A percentile compares a stretch with the other conserved stretches of the same genome.
These are phyloP conservation scores for Pyropia haitanensis DNA, from an alignment of 23 red algal genomes.

Conservation along the genomic window DNA sequence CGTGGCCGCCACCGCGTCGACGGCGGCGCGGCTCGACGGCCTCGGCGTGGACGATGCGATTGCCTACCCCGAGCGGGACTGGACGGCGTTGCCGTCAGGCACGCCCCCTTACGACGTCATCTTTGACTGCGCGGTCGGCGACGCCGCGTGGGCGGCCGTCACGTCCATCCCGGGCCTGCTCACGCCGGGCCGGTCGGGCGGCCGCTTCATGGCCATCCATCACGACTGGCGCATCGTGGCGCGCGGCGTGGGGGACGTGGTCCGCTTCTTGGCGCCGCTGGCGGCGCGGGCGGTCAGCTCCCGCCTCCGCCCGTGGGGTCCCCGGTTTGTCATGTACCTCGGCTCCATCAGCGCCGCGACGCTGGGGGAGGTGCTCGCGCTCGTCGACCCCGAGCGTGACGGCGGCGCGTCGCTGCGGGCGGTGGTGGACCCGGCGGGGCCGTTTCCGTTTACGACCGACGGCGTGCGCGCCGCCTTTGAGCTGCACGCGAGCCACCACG, in stretches of 20 bases:
- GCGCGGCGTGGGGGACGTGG: constrained; percentile 9
- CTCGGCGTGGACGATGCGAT: constrained; percentile 47
- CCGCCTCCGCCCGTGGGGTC: neutral
- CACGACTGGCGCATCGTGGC: constrained; percentile 44
- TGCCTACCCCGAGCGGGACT: constrained; percentile 19
- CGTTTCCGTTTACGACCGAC: constrained; percentile 31
- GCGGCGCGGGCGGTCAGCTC: constrained; percentile 6
- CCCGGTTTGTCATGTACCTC: constrained; percentile 44
- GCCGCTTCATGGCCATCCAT: constrained; percentile 42
- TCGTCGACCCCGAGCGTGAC: constrained; percentile 17
- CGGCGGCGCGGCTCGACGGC: constrained; percentile 2
- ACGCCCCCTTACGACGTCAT: constrained; percentile 45
- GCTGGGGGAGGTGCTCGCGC: constrained; percentile 9
- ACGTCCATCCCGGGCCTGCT: constrained; percentile 5
- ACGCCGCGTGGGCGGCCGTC: constrained; percentile 26
- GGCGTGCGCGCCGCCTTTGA: constrained; percentile 49
- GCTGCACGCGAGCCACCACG: neutral
- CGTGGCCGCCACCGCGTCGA: constrained; percentile 38
- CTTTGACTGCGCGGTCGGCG: constrained; percentile 56
- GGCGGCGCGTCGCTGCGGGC: constrained; percentile 10
- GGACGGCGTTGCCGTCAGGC: constrained; percentile 14
- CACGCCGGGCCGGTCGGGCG: constrained; percentile 26
- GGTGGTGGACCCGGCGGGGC: constrained; percentile 26
- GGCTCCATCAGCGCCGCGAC: constrained; percentile 13
- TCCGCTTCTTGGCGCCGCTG: constrained; percentile 27